Percentiles rank a stretch among this genome's conserved stretches.
Conservation (phyloP, 2,329 filamentous ascomycete species). For the Talaromyces funiculosus region DNA sequence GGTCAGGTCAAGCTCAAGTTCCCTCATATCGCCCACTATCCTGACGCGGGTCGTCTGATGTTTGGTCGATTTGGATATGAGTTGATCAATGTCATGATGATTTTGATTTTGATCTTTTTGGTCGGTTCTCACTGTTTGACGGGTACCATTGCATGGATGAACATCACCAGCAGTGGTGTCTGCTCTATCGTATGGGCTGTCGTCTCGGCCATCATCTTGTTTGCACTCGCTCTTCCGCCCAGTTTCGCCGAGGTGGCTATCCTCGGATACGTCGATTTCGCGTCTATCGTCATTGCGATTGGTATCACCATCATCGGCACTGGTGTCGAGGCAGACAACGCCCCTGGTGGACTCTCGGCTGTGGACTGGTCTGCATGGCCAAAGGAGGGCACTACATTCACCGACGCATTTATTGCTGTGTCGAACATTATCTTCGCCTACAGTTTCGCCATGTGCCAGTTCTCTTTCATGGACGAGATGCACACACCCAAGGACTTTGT, state of each 20-base stretch:
- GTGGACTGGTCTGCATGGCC: slow-evolving; percentile 21
- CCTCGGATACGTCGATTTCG: slow-evolving; percentile 35
- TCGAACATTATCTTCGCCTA: slow-evolving; percentile 38
- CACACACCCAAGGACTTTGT: slow-evolving; percentile 28
- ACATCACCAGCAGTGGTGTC: slow-evolving; percentile 35
- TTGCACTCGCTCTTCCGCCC: slow-evolving; percentile 30
- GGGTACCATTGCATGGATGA: slow-evolving; percentile 42
- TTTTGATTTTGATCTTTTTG: slow-evolving; percentile 38
- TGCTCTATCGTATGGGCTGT: slow-evolving; percentile 41
- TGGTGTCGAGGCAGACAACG: slow-evolving; percentile 23
- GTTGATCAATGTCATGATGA: slow-evolving; percentile 39
- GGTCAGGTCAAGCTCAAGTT: slow-evolving; percentile 35
- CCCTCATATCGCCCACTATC: slow-evolving; percentile 37
- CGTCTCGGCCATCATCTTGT: slow-evolving; percentile 37
- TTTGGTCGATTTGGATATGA: slow-evolving; percentile 41
- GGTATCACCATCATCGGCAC: slow-evolving; percentile 33
- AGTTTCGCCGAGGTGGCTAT: slow-evolving; percentile 35
- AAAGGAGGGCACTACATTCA: slow-evolving; percentile 26
- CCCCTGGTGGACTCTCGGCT: slow-evolving; percentile 20
- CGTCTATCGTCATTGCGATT: slow-evolving; percentile 29
- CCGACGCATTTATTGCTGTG: slow-evolving; percentile 29
- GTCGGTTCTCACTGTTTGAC: slow-evolving; percentile 42
- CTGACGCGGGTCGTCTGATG: slow-evolving; percentile 40
- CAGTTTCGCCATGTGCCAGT: slow-evolving; percentile 40
- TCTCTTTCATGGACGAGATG: slow-evolving; percentile 33